A percentile compares a stretch with the other conserved stretches of the same genome.
Conservation (phyloP, 345 rosid genomes). For the Kandelia obovata region DNA sequence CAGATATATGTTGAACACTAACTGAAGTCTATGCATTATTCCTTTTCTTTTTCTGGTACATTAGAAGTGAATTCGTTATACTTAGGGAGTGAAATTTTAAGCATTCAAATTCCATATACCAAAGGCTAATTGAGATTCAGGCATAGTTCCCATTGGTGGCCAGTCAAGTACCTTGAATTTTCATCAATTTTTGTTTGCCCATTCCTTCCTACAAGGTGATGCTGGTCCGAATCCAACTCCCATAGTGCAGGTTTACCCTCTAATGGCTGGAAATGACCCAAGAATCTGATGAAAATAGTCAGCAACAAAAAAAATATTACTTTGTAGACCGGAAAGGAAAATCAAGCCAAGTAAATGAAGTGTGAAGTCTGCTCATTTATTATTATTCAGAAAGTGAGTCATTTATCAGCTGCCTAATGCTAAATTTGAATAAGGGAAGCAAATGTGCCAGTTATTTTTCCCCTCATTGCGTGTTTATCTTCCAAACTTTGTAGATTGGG, state of each 20-base stretch:
- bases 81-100: conserved; percentile 13
- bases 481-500: too few relatives aligned
- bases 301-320: conserved; percentile 5
- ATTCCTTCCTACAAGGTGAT: conserved; percentile 32
- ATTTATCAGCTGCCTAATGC: too few relatives aligned
- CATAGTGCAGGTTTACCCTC: conserved; percentile 67
- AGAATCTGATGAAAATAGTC: conserved; percentile 55
- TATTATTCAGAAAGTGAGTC: too few relatives aligned
- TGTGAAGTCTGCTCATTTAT: too few relatives aligned
- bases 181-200: neutral
- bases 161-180: neutral
- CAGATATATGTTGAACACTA: conserved; percentile 3
- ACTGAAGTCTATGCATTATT: neutral
- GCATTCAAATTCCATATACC: conserved; percentile 10
- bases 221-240: conserved; percentile 72
- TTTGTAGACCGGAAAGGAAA: neutral
- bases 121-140: conserved; percentile 4
- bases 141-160: conserved; percentile 13
- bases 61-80: neutral
- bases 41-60: too few relatives aligned
- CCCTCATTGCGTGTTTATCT: too few relatives aligned
- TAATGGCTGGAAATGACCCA: conserved; percentile 84
- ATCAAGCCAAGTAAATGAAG: conserved; percentile 3
- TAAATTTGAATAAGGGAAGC: too few relatives aligned
- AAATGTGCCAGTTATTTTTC: too few relatives aligned